Evolutionary conservation across 192 early-diverging fungal genomes (phyloP), one percentile per base, ranked within the genome.

Genomic region (Cetraspora pellucida): DNA sequence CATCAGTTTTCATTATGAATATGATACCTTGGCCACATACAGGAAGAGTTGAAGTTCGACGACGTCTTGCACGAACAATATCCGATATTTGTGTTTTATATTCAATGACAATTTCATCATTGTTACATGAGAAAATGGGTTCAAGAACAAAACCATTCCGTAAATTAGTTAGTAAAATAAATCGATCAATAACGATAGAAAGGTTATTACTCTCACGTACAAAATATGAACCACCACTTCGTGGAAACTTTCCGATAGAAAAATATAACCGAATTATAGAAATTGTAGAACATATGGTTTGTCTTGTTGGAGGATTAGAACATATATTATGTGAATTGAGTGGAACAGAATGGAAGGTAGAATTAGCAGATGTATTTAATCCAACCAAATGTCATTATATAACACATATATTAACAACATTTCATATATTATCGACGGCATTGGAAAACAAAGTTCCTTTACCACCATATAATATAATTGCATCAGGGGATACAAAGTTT

Each of bases 401-500:
- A 11, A 70, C 82, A 11, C 72, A 78, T 17, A 72, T 79, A 31
- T 49, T 83, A 16, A 79, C 70, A 16, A 61, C 82, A n/a, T 59
- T 83, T 64, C 80, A 83, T 43, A 64, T 83, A 11, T 71, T 75
- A 0, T 58, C 77, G 10, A 83, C 78, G 30, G 80, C 82, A n/a
- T 49, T 83, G 25, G 60, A 73, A 16, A 81, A 77, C 50, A 75
- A 79, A 49, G 21, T 70, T 43, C 77, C 80, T 44, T 58, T 83
- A 65, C 82, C 82, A 37, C 82, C 82, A 19, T 79, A 74, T 46
- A 74, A 74, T n/a, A 43, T 83, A 10, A 14, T 75, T 23, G 75
- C 82, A 0, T 78, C 80, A 25, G 46, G 78, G 21, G 67, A 72
- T 23, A 52, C 52, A 7, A 68, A 79, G 2, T 73, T 77, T 49